phyloP scores from a whole-genome alignment of 768 basidiomycete species.

The Cantharellus cinnabarinus region DNA sequence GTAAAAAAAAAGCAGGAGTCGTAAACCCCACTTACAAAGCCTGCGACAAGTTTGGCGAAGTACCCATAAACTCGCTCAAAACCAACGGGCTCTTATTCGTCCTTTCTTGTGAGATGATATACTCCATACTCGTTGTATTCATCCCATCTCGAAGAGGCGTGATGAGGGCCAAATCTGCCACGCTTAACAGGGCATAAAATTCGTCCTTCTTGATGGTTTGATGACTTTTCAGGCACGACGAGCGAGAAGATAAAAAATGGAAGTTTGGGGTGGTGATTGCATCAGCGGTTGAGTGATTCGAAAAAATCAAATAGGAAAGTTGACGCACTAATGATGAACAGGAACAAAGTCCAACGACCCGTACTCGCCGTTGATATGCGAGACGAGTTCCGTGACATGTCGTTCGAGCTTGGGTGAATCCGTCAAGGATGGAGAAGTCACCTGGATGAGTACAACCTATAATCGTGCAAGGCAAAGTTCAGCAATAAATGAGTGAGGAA shows the following conservation, averaged over 20 bases:
- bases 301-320: slow-evolving; percentile 3
- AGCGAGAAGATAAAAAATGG: not conserved
- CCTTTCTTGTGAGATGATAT: slow-evolving; percentile 78
- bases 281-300: not conserved
- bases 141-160: slow-evolving; percentile 93
- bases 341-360: slow-evolving; percentile 90
- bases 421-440: slow-evolving; percentile 79
- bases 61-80: slow-evolving; percentile 95
- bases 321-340: slow-evolving; percentile 89
- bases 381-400: slow-evolving; percentile 81
- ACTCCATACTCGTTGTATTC: slow-evolving; percentile 99
- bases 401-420: slow-evolving; percentile 89
- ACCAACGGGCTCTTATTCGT: slow-evolving; percentile 74
- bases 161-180: slow-evolving; percentile 86
- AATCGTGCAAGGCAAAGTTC: not conserved
- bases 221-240: slow-evolving; percentile 28
- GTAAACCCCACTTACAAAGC: slow-evolving; percentile 26
- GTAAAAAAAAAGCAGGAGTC: not conserved
- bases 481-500: not conserved
- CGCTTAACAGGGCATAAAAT: slow-evolving; percentile 85
- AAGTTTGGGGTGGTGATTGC: not conserved
- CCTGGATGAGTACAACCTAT: slow-evolving; percentile 38
- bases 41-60: slow-evolving; percentile 75
- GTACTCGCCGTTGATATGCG: slow-evolving; percentile 89
- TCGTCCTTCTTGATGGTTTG: slow-evolving; percentile 95